Base-by-base conservation (phyloP, 768 basidiomycete species). In the Tulasnella sp. region DNA sequence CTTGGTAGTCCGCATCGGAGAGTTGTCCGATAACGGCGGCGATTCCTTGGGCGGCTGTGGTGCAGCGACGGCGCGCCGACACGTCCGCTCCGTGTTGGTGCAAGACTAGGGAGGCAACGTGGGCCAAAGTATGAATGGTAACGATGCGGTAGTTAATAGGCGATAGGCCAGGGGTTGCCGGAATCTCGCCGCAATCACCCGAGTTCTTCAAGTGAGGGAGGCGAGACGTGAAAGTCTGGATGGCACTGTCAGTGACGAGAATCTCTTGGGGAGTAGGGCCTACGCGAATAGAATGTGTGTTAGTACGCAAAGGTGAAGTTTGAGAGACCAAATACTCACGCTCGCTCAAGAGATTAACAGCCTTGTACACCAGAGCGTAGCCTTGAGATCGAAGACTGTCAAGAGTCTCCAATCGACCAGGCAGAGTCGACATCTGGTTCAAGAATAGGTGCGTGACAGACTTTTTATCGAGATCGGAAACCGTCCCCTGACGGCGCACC, bases 101-200 rank as follows among this genome's bases (percentile, higher is more conserved):
- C 35, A 80, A 55, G n/a, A 26, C n/a, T 7, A 80, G 73, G 5
- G 72, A 80, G 2, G 79, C 79, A 29, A 69, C 48, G 44, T 72
- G 57, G 15, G 71, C 77, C 10, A 80, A 73, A 11, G 79, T 80
- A 37, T 79, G 77, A 35, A 80, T 73, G 61, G 73, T 44, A 0
- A 75, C 79, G 18, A 80, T 61, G n/a, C 70, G 79, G 29, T 57
- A 40, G 71, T 80, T 80, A 42, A 80, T 61, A 16, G 79, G 71
- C 13, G 70, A 79, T 13, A 39, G 48, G 10, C 78, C 55, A 35
- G 40, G 55, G 18, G 77, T 55, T 20, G 77, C 67, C 11, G 72
- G 48, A 32, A 80, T 75, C 61, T 80, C 79, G 16, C 79, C 79
- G 55, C 61, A 70, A 16, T 48, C 75, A 2, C 79, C 79, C 42